Evolutionary conservation across 441 rosid species (phyloP), one percentile per base, ranked within the genome.

Genomic region (Francoa sonchifolia): DNA sequence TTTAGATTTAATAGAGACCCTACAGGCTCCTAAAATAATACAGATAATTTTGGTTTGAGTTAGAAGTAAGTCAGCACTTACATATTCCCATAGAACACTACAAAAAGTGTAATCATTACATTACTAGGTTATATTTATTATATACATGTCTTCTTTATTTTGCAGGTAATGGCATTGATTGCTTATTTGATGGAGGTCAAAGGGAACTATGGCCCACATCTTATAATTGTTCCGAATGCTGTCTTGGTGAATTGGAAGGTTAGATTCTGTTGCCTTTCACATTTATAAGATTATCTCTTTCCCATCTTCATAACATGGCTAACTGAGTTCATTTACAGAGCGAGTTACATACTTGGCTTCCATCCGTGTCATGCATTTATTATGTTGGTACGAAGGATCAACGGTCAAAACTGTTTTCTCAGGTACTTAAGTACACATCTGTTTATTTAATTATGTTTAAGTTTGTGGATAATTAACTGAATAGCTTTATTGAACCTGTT

Each of bases 211-310:
- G 99, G 99, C 39, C 99, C 99, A 3, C 99, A 93, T 78, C 99
- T 93, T 65, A 88, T 93, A 42, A 84, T 93, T 54, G 99, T 93
- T 57, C 99, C 99, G 39, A 93, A 93, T 62, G 99, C 99, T 58
- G 99, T 93, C 50, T 56, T 93, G 54, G 99, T 93, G 20, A 93
- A 93, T 54, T 93, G 99, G 99, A 93, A 93, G 99, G 99, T 84
- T 60, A 45, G 87, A 69, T 40, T 25, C 54, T 54, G 33, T 65
- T 25, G 38, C 4, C 31, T 40, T 44, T 8, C 30, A 19, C 9
- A 13, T 45, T 44, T 23, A n/a, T 14, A 7, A 19, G 13, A 8
- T 29, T 39, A 42, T 21, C 40, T 29, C 38, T 42, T 43, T 42
- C 40, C n/a, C 23, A 19, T 33, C 27, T 63, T 44, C 43, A 54